Conservation (phyloP, 225 moss, liverwort and hornwort species). For the Pseudisothecium myosuroides region DNA sequence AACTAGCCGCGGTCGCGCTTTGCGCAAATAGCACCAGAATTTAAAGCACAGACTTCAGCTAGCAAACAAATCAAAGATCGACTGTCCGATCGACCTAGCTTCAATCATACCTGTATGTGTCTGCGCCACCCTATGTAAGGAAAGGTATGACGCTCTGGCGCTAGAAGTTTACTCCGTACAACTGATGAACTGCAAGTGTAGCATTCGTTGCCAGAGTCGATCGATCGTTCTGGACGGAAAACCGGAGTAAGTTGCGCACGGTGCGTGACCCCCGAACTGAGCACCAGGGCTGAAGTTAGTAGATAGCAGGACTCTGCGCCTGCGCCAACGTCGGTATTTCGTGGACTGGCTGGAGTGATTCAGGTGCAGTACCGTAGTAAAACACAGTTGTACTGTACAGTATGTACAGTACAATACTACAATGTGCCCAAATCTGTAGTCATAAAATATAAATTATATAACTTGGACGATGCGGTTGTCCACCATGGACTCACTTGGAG, state of each 20-base stretch:
- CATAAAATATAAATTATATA: not conserved
- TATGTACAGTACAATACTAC: no score
- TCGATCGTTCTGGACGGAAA: not conserved
- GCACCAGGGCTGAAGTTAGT: not conserved
- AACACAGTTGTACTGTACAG: no score
- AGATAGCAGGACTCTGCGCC: not conserved
- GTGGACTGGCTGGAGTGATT: no score
- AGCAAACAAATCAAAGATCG: no score
- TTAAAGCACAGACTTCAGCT: no score
- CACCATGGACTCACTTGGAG: not conserved
- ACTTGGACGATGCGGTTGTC: not conserved
- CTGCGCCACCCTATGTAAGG: not conserved
- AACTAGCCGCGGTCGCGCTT: no score
- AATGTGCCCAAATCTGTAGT: no score
- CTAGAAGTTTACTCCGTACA: not conserved
- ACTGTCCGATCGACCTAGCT: no score
- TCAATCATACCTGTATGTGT: not conserved
- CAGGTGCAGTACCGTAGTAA: not conserved
- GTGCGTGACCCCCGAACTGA: no score
- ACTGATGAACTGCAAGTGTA: not conserved
- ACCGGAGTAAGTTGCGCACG: not conserved
- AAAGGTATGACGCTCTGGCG: not conserved
- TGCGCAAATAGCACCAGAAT: no score
- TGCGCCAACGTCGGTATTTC: not conserved
- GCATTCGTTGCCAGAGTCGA: not conserved